Evolutionary conservation across 2,329 filamentous ascomycete genomes (phyloP).

Genomic region (Coccinonectria pachysandricola): DNA sequence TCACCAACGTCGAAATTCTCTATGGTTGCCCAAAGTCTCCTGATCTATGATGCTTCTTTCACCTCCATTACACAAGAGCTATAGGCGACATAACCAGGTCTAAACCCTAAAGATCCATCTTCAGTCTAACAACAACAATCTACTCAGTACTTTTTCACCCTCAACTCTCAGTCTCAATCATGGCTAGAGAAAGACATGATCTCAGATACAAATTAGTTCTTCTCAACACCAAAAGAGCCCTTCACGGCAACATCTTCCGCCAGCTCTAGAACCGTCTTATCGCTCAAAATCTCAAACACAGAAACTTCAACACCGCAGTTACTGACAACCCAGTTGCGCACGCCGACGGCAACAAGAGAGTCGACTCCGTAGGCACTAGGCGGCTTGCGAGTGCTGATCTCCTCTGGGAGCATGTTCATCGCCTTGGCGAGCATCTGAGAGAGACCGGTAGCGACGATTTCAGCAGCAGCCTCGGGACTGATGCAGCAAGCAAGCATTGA

Average conservation of each 20-base stretch:
- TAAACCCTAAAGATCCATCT: too few relatives aligned
- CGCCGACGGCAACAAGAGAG: slow-evolving; percentile 40
- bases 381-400: slow-evolving; percentile 32
- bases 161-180: too few relatives aligned
- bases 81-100: too few relatives aligned
- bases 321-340: slow-evolving; percentile 40
- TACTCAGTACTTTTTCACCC: too few relatives aligned
- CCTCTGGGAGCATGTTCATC: slow-evolving; percentile 34
- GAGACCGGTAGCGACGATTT: slow-evolving; percentile 27
- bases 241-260: slow-evolving; percentile 25
- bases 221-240: slow-evolving; percentile 18
- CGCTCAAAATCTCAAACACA: slow-evolving; percentile 37
- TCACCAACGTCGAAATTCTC: too few relatives aligned
- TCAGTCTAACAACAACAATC: too few relatives aligned
- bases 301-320: slow-evolving; percentile 34
- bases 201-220: slow-evolving; percentile 4
- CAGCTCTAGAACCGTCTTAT: slow-evolving; percentile 29
- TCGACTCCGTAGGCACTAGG: slow-evolving; percentile 40
- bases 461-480: slow-evolving; percentile 19
- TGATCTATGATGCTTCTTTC: too few relatives aligned
- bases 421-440: slow-evolving; percentile 31
- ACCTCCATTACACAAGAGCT: too few relatives aligned
- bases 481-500: slow-evolving; percentile 22
- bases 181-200: too few relatives aligned
- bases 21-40: too few relatives aligned